Percentiles rank a stretch among this genome's conserved stretches.
Evolutionary conservation across 495 filamentous ascomycete species (phyloP).

Genomic region (Thozetella sp.): DNA sequence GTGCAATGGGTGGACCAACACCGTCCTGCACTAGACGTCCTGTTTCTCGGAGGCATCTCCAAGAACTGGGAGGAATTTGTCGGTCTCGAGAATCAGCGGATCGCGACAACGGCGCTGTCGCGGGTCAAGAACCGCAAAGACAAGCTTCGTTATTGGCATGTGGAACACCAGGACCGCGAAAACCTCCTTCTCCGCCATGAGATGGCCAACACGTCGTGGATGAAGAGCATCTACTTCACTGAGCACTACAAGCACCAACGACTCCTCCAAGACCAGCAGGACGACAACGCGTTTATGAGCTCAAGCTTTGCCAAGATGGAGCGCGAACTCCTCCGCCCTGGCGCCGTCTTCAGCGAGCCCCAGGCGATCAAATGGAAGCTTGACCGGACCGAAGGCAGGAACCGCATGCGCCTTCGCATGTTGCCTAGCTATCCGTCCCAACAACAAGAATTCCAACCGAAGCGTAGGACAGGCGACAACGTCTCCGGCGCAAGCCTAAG

Average conservation of each 20-base stretch:
- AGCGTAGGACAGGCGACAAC: slow-evolving; percentile 55
- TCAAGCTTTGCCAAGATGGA: slow-evolving; percentile 75
- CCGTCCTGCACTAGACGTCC: slow-evolving; percentile 72
- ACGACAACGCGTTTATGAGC: slow-evolving; percentile 74
- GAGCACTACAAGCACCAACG: slow-evolving; percentile 91
- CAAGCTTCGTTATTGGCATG: slow-evolving; percentile 75
- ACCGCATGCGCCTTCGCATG: slow-evolving; percentile 89
- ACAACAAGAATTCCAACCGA: slow-evolving; percentile 81
- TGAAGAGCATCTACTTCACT: slow-evolving; percentile 88
- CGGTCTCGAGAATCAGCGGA: slow-evolving; percentile 72
- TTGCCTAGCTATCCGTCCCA: slow-evolving; percentile 72
- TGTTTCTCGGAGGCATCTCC: slow-evolving; percentile 79
- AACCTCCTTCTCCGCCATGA: slow-evolving; percentile 77
- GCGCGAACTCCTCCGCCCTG: slow-evolving; percentile 71
- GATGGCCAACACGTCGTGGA: slow-evolving; percentile 83
- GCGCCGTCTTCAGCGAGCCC: slow-evolving; percentile 73
- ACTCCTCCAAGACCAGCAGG: slow-evolving; percentile 86
- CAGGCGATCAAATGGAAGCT: slow-evolving; percentile 79
- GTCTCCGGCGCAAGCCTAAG: slow-evolving; percentile 29
- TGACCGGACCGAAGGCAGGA: slow-evolving; percentile 92
- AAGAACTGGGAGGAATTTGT: slow-evolving; percentile 87
- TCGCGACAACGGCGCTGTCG: slow-evolving; percentile 67
- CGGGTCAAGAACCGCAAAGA: slow-evolving; percentile 78
- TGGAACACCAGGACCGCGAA: slow-evolving; percentile 65
- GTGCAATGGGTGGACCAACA: slow-evolving; percentile 86